Evolutionary conservation across 768 basidiomycete species (phyloP).

Genomic region (Amanita pallidorosea): DNA sequence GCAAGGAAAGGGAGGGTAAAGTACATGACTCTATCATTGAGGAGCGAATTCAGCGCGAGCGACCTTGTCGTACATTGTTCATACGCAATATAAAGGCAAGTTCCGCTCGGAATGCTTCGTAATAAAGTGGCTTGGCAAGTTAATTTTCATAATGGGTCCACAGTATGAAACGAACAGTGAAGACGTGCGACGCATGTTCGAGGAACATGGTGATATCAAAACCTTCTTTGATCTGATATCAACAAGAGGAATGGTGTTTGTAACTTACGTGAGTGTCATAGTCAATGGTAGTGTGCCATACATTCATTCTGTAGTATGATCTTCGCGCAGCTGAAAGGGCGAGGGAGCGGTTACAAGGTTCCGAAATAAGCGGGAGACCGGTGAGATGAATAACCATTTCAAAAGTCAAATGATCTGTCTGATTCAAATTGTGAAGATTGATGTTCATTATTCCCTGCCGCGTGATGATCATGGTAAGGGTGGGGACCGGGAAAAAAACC

Average conservation of each 20-base stretch:
- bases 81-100: conserved; percentile 98
- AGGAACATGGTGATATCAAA: conserved; percentile 92
- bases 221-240: conserved; percentile 94
- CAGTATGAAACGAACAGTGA: conserved; percentile 88
- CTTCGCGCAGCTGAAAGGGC: conserved; percentile 88
- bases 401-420: conserved; percentile 12
- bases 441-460: conserved; percentile 96
- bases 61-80: conserved; percentile 92
- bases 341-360: conserved; percentile 82
- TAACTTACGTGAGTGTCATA: conserved; percentile 79
- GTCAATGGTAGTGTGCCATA: not conserved
- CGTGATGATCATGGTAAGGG: conserved; percentile 69
- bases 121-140: not conserved
- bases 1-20: conserved; percentile 81
- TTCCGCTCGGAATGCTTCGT: conserved; percentile 14
- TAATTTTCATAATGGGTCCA: conserved; percentile 6
- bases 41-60: conserved; percentile 87
- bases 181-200: conserved; percentile 77
- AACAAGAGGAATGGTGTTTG: conserved; percentile 97
- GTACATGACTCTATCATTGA: conserved; percentile 87
- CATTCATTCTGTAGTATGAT: conserved; percentile 60
- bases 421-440: conserved; percentile 52
- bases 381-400: conserved; percentile 38
- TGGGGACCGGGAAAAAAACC: conserved; percentile 71
- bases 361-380: conserved; percentile 77